These are phyloP conservation scores for Podospora sp. DNA, from an alignment of 495 filamentous ascomycete species.

Conservation along the genomic window DNA sequence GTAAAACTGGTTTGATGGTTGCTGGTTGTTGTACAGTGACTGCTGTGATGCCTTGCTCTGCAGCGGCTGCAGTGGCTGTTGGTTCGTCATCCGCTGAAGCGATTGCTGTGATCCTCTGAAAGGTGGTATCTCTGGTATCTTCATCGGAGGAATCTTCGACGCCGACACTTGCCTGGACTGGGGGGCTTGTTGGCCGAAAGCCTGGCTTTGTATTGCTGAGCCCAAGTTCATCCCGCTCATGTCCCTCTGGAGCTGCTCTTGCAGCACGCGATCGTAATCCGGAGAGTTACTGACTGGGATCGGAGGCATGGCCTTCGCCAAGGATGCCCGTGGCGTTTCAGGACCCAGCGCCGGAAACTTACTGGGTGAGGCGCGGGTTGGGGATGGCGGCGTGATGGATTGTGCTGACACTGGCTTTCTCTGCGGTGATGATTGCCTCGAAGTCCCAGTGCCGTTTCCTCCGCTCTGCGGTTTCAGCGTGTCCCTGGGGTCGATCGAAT, in stretches of 20 bases:
- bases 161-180: slow-evolving; percentile 33
- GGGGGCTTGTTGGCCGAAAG: slow-evolving; percentile 28
- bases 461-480: slow-evolving; percentile 41
- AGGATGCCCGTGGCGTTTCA: slow-evolving; percentile 50
- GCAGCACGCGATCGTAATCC: slow-evolving; percentile 62
- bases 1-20: slow-evolving; percentile 23
- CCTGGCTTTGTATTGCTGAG: slow-evolving; percentile 31
- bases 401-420: slow-evolving; percentile 53
- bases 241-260: slow-evolving; percentile 62
- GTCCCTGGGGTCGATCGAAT: slow-evolving; percentile 36
- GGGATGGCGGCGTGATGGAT: slow-evolving; percentile 49
- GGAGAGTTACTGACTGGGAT: slow-evolving; percentile 40
- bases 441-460: slow-evolving; percentile 32
- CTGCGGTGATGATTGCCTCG: slow-evolving; percentile 59
- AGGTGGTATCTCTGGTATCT: slow-evolving; percentile 56
- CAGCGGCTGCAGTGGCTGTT: slow-evolving; percentile 23
- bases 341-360: slow-evolving; percentile 39
- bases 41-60: slow-evolving; percentile 22
- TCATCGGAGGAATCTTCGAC: slow-evolving; percentile 39
- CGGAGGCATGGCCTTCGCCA: slow-evolving; percentile 42
- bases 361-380: slow-evolving; percentile 61
- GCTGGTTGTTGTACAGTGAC: slow-evolving; percentile 38
- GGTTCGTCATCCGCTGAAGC: slow-evolving; percentile 36
- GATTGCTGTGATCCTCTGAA: slow-evolving; percentile 41
- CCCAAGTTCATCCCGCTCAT: slow-evolving; percentile 54